Conservation (phyloP, 2,329 filamentous ascomycete genomes). For the Aureobasidium pullulans region DNA sequence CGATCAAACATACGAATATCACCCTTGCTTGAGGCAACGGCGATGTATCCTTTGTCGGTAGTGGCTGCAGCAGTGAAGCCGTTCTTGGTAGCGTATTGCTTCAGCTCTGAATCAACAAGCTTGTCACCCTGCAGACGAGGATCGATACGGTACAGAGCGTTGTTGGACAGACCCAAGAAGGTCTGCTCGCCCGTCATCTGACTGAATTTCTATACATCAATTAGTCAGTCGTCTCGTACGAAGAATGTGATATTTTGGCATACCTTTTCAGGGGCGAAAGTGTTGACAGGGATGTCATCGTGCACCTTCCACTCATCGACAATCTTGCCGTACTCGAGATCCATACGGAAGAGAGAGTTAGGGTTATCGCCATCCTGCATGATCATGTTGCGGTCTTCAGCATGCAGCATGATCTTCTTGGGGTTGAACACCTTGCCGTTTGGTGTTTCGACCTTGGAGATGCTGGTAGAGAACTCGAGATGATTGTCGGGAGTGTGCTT, state of each 20-base stretch:
- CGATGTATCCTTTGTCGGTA: conserved; percentile 93
- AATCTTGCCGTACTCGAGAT: conserved; percentile 94
- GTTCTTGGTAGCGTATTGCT: conserved; percentile 95
- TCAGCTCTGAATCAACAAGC: conserved; percentile 84
- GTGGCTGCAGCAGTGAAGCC: conserved; percentile 92
- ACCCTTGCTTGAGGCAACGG: conserved; percentile 94
- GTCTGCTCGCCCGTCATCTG: conserved; percentile 95
- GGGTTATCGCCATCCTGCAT: conserved; percentile 76
- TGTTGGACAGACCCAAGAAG: conserved; percentile 86
- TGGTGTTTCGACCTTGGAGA: conserved; percentile 89
- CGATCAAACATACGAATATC: conserved; percentile 96
- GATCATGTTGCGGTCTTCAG: conserved; percentile 83
- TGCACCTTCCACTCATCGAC: conserved; percentile 99
- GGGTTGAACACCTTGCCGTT: conserved; percentile 82
- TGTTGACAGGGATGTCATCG: conserved; percentile 87
- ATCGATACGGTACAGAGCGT: conserved; percentile 89
- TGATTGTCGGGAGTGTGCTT: conserved; percentile 91
- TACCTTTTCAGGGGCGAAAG: conserved; percentile 82
- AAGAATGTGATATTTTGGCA: conserved; percentile 21
- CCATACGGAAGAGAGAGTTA: conserved; percentile 93
- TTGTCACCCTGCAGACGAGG: conserved; percentile 86
- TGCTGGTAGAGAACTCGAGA: conserved; percentile 92
- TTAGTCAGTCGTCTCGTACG: conserved; percentile 18
- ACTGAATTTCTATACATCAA: conserved; percentile 67
- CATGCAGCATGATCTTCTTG: conserved; percentile 94